phyloP scores from a whole-genome alignment of 352 stramenopile species.

The Phytophthora vignae region DNA sequence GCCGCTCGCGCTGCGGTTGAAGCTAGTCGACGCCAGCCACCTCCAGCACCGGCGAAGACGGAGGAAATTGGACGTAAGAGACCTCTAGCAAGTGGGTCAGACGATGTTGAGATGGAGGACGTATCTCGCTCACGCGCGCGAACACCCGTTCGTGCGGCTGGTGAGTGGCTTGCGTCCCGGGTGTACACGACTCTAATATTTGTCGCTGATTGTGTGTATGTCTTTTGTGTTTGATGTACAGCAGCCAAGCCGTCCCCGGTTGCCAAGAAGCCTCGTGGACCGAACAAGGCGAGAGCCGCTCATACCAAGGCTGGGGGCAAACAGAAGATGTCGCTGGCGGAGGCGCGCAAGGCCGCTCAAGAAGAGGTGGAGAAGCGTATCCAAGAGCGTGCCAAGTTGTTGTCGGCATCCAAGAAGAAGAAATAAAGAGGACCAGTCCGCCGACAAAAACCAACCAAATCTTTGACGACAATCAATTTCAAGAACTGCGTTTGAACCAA shows the following conservation, averaged over 20 bases:
- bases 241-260: slow-evolving; percentile 47
- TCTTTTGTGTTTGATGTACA: slow-evolving; percentile 20
- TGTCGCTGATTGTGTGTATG: slow-evolving; percentile 35
- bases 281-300: slow-evolving; percentile 41
- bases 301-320: slow-evolving; percentile 23
- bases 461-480: slow-evolving; percentile 20
- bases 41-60: slow-evolving; percentile 38
- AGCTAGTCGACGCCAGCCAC: slow-evolving; percentile 56
- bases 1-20: slow-evolving; percentile 77
- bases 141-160: slow-evolving; percentile 27
- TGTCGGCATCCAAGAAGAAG: slow-evolving; percentile 77
- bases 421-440: slow-evolving; percentile 46
- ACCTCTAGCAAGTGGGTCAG: slow-evolving; percentile 40
- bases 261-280: slow-evolving; percentile 61
- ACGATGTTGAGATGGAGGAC: slow-evolving; percentile 71
- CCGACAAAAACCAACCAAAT: slow-evolving; percentile 4
- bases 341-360: slow-evolving; percentile 73
- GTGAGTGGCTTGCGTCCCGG: slow-evolving; percentile 40
- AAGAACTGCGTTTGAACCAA: neutral
- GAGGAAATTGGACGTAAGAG: slow-evolving; percentile 55
- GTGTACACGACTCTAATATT: slow-evolving; percentile 22
- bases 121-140: slow-evolving; percentile 41
- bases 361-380: slow-evolving; percentile 76
- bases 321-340: slow-evolving; percentile 65
- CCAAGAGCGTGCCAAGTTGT: slow-evolving; percentile 62